Evolutionary conservation across 1,284 basidiomycete species (phyloP).

Genomic region (Pyrrhoderma lamaoense): DNA sequence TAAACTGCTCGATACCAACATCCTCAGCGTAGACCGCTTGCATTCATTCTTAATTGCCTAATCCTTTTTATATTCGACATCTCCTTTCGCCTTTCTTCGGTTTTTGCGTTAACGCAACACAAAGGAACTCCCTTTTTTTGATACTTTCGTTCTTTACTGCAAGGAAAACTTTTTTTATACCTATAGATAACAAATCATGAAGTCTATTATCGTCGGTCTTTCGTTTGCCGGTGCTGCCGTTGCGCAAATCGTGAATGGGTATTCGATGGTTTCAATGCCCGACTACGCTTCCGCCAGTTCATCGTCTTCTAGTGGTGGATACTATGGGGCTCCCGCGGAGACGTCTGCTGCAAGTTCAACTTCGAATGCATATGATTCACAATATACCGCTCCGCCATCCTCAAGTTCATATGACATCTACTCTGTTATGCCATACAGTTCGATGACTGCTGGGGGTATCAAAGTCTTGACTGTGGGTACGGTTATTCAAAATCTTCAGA

Average conservation of each 20-base stretch:
- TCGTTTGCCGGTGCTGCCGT: conserved; percentile 47
- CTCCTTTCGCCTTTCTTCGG: too few relatives aligned
- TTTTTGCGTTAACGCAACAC: conserved; percentile 28
- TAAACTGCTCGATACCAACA: conserved; percentile 25
- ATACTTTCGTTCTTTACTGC: conserved; percentile 24
- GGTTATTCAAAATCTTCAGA: conserved; percentile 49
- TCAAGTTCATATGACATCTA: conserved; percentile 33
- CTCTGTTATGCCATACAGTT: conserved; percentile 47
- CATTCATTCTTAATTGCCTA: conserved; percentile 25
- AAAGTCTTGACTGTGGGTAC: conserved; percentile 58
- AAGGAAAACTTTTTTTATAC: not conserved
- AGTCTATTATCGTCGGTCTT: conserved; percentile 51
- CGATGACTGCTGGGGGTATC: conserved; percentile 56
- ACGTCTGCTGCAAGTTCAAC: conserved; percentile 15
- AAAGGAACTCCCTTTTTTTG: conserved; percentile 22
- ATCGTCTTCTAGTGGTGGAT: conserved; percentile 8
- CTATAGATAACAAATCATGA: conserved; percentile 37
- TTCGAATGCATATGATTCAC: conserved; percentile 18
- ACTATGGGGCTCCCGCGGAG: conserved; percentile 13
- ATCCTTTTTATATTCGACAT: too few relatives aligned
- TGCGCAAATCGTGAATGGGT: conserved; percentile 49
- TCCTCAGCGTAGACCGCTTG: conserved; percentile 65
- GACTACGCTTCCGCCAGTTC: conserved; percentile 15
- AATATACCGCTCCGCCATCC: conserved; percentile 36
- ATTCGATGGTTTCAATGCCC: conserved; percentile 36